Evolutionary conservation across 257 asterid genomes (phyloP).

Genomic region (Agastache rugosa): DNA sequence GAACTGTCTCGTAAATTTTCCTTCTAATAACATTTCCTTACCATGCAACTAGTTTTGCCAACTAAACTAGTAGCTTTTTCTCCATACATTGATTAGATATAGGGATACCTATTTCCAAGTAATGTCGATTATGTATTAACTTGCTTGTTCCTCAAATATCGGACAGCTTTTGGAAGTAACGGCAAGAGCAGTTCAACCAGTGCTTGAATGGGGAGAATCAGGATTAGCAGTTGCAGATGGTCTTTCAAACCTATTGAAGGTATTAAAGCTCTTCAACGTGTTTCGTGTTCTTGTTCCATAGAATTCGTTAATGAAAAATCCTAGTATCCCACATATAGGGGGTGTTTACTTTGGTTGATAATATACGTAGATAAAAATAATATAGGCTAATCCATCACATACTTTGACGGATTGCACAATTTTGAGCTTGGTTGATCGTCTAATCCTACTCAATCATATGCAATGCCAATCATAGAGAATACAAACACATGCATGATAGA

Average conservation of each 20-base stretch:
- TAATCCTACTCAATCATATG: not conserved
- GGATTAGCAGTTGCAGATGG: conserved; percentile 93
- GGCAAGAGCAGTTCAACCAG: conserved; percentile 91
- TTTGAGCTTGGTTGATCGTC: not conserved
- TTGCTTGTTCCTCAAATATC: conserved; percentile 32
- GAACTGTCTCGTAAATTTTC: not conserved
- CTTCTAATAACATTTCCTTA: not conserved
- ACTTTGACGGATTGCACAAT: too few relatives aligned
- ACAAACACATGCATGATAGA: not conserved
- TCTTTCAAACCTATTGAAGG: conserved; percentile 89
- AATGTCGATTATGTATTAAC: conserved; percentile 23
- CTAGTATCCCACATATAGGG: too few relatives aligned
- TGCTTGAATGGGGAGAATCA: conserved; percentile 94
- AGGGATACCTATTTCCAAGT: not conserved
- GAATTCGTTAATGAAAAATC: too few relatives aligned
- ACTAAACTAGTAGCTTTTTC: not conserved
- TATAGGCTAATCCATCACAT: not conserved
- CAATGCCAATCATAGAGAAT: not conserved
- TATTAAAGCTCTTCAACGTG: conserved; percentile 32
- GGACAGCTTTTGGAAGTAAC: conserved; percentile 89
- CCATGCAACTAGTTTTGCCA: conserved; percentile 14
- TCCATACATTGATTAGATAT: not conserved
- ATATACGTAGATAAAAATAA: not conserved
- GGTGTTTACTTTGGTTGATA: too few relatives aligned
- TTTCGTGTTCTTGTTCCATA: not conserved